Evolutionary conservation across 805 yeast genomes (phyloP).

Genomic region (Sugiyamaella qingdaonensis): DNA sequence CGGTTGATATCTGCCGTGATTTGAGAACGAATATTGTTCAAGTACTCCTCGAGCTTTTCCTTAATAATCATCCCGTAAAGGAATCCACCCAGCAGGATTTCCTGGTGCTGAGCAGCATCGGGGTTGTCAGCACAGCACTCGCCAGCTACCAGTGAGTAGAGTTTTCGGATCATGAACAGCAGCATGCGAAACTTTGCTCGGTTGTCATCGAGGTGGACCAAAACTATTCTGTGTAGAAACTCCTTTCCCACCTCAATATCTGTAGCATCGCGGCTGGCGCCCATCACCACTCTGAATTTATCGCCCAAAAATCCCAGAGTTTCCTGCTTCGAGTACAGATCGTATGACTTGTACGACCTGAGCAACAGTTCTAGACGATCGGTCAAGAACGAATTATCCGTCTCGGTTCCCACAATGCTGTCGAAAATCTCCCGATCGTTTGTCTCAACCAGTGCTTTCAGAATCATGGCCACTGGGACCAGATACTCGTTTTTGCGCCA

Average conservation of each 20-base stretch:
- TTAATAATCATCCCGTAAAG: constrained; percentile 94
- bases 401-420: constrained; percentile 89
- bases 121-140: constrained; percentile 97
- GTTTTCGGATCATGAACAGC: constrained; percentile 90
- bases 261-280: constrained; percentile 79
- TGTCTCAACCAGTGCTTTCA: constrained; percentile 85
- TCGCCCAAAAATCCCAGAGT: constrained; percentile 94
- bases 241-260: constrained; percentile 90
- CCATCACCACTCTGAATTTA: constrained; percentile 90
- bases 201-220: constrained; percentile 72
- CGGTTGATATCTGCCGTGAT: constrained; percentile 76
- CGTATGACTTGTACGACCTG: constrained; percentile 81
- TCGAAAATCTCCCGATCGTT: constrained; percentile 94
- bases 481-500: constrained; percentile 96
- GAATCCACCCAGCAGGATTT: constrained; percentile 91
- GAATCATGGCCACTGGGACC: constrained; percentile 87
- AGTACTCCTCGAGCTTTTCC: constrained; percentile 92
- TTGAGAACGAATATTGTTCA: constrained; percentile 67
- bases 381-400: constrained; percentile 84
- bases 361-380: constrained; percentile 94
- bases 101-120: constrained; percentile 99
- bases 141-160: constrained; percentile 92
- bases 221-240: constrained; percentile 74
- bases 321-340: constrained; percentile 73
- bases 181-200: constrained; percentile 82